Evolutionary conservation across 768 basidiomycete species (phyloP).

Genomic region (Panellus pusillus): DNA sequence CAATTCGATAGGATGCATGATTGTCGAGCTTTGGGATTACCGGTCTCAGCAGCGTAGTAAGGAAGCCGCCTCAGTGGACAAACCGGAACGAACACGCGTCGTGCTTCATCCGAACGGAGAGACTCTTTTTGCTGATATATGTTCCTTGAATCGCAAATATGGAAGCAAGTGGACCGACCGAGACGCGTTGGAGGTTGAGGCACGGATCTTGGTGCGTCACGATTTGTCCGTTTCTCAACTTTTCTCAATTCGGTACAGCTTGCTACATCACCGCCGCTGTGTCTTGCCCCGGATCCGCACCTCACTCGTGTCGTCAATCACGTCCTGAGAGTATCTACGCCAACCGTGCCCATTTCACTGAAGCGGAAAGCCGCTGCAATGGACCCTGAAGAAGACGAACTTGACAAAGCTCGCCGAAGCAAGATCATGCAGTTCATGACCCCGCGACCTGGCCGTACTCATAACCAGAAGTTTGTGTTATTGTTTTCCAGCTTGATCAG

Average conservation of each 20-base stretch:
- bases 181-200: conserved; percentile 73
- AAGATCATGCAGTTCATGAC: conserved; percentile 84
- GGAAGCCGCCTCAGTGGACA: conserved; percentile 52
- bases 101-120: conserved; percentile 78
- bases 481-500: conserved; percentile 3
- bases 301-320: conserved; percentile 76
- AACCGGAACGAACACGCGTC: conserved; percentile 64
- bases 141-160: conserved; percentile 59
- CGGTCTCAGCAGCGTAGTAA: conserved; percentile 53
- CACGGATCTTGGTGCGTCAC: conserved; percentile 64
- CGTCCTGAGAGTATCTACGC: conserved; percentile 68
- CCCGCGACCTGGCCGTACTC: conserved; percentile 50
- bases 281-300: conserved; percentile 78
- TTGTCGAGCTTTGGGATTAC: conserved; percentile 82
- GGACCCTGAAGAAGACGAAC: conserved; percentile 76
- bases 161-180: conserved; percentile 66
- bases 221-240: conserved; percentile 2
- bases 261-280: conserved; percentile 73
- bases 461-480: conserved; percentile 49
- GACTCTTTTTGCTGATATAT: conserved; percentile 78
- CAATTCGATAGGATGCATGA: conserved; percentile 65
- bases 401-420: conserved; percentile 66
- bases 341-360: conserved; percentile 68
- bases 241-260: conserved; percentile 43
- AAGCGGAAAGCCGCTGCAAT: conserved; percentile 73